Evolutionary conservation across 2,329 filamentous ascomycete genomes (phyloP), one percentile per base, ranked within the genome.

Genomic region (Sphaerulina musiva): DNA sequence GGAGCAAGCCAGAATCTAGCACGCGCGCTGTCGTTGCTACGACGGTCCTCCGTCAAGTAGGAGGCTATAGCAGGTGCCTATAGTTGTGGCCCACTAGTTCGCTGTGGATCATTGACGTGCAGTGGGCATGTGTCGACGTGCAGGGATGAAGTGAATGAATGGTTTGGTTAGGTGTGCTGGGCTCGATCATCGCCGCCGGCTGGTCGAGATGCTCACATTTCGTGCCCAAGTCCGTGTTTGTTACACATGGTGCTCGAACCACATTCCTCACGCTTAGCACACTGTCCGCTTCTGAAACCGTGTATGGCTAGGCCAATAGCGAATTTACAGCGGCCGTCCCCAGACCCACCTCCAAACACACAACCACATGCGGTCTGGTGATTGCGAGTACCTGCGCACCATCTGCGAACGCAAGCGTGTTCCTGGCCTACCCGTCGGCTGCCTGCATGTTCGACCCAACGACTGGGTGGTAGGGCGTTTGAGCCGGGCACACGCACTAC

Each of bases 391-490:
- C 64, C 64, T 66, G 63, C 63, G 56, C 57, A 61, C 56, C 58
- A 59, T 64, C 61, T 66, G 64, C 64, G 63, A 66, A 67, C 64
- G 65, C 59, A 61, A 38, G 63, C 64, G 64, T 66, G 65, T 66
- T 58, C 57, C 55, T 48, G 43, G 51, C 55, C 51, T 56, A 62
- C 57, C 60, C 60, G 60, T 51, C 66, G 66, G 64, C 53, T 59
- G 57, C 53, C 60, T 66, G 66, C 66, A 64, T 63, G 51, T 59
- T 61, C 55, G 60, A 62, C 57, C 60, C 57, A 59, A 46, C 53
- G 57, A 53, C 53, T 56, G 54, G 60, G 59, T 56, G 56, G 58
- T 61, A 39, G 58, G 60, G 58, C 56, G 61, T 62, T 62, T 63
- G 58, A 56, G 46, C 32, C 60, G 56, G 49, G 58, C 59, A 62